Evolutionary conservation across 2,329 filamentous ascomycete species (phyloP), one percentile per base, ranked within the genome.

Genomic region (Aspergillus luchuensis): DNA sequence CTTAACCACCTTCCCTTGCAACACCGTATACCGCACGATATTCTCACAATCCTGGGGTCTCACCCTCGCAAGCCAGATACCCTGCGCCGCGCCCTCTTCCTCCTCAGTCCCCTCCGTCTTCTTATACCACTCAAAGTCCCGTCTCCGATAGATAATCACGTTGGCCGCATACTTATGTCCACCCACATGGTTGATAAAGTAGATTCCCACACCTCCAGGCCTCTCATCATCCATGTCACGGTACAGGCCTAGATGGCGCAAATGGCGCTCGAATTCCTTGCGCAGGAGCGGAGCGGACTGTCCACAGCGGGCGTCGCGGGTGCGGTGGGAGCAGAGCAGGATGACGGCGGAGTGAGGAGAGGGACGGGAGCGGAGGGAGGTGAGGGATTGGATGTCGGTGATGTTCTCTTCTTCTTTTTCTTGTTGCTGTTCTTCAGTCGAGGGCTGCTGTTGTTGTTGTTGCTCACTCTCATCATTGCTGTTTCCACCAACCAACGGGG

Each of bases 141-240:
- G 81, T 17, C 85, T 84, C 8, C 95, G 85, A 76, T 99, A 98
- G 1, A 99, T 83, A 81, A 99, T 91, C 68, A 98, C 87, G 71
- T 99, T 99, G 28, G 95, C 95, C 50, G 89, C 88, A 79, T 96
- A 98, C 80, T 97, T 97, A 81, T 99, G 95, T 0, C 95, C 95
- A 28, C 95, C 95, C 2, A 97, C 92, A 72, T 99, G 95, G 67
- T 88, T 94, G 72, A 98, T 96, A 74, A 97, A 98, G 79, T 97
- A 97, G 66, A 99, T 91, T 0, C 92, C 94, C 5, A 97, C 94
- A 11, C 95, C 95, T 10, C 94, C 94, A 0, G 93, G 92, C 60
- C 95, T 81, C 75, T 92, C 88, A 74, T 99, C 95, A 72, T 96
- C 87, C 50, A 95, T 79, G 73, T 98, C 94, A 30, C 95, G 88